Evolutionary conservation across 371 early-diverging fungal genomes (phyloP).

Genomic region (Blakeslea trispora): DNA sequence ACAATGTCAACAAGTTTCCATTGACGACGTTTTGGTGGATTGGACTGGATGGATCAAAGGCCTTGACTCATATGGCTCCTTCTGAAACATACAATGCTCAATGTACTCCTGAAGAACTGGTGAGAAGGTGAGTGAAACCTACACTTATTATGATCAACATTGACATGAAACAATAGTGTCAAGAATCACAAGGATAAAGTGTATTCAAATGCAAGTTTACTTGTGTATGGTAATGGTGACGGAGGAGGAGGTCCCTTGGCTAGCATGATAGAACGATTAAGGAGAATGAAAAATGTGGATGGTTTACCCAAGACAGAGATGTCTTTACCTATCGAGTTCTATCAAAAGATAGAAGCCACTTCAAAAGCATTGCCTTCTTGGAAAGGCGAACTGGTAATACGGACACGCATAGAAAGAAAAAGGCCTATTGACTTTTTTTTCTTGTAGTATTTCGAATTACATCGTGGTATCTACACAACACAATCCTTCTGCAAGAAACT

Average conservation of each 20-base stretch:
- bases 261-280: constrained; percentile 82
- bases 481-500: constrained; percentile 79
- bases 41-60: constrained; percentile 40
- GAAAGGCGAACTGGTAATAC: constrained; percentile 87
- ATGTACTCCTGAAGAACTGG: constrained; percentile 38
- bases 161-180: constrained; percentile 47
- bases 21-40: constrained; percentile 86
- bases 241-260: constrained; percentile 94
- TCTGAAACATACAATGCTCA: constrained; percentile 43
- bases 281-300: constrained; percentile 73
- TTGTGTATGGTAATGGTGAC: constrained; percentile 94
- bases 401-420: background rate
- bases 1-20: constrained; percentile 96
- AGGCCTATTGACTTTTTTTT: background rate
- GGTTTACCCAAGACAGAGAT: constrained; percentile 73
- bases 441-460: constrained; percentile 85
- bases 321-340: constrained; percentile 77
- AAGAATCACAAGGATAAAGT: constrained; percentile 81
- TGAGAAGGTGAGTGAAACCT: constrained; percentile 28
- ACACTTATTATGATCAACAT: background rate
- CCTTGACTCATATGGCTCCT: constrained; percentile 40
- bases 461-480: constrained; percentile 93
- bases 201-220: constrained; percentile 79
- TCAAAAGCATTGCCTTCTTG: constrained; percentile 75
- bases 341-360: constrained; percentile 68